Evolutionary conservation across 2,329 filamentous ascomycete genomes (phyloP), one percentile per base, ranked within the genome.

Genomic region (Cryphonectria parasitica): DNA sequence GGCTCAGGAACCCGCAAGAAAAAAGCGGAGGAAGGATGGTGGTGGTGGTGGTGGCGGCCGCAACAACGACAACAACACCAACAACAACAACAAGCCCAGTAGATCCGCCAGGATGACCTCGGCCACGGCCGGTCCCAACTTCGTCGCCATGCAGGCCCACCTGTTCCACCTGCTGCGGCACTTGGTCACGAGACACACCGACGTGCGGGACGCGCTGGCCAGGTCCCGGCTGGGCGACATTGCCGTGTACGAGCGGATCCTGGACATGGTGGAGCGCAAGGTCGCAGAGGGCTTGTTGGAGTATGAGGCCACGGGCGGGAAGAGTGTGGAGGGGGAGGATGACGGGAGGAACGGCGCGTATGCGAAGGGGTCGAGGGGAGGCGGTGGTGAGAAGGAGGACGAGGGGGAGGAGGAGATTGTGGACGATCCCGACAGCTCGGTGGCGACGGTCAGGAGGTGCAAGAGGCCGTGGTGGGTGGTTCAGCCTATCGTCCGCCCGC

Each of bases 81-180:
- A 68, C 69, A 73, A 66, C 45, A 75, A 77, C 77, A 49, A 70
- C 73, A 62, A 25, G 28, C 25, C 22, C 25, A 34, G 22, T 19
- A 34, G 22, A 34, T 4, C 7, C 45, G 63, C n/a, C 66, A 72
- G 60, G 69, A 45, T 72, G 56, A 72, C 69, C 54, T 71, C 69
- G 28, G 64, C 65, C 31, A 71, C 66, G 56, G 71, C 71, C n/a
- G 71, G 71, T 77, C 88, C 83, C 3, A 98, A 96, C 79, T 84
- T 97, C 64, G 85, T 88, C 15, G 90, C 90, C 45, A 93, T 98
- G 86, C 95, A 98, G 80, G 90, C 94, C 0, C 96, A 99, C 80
- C 88, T 98, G 60, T 99, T 99, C 84, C 92, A 97, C 79, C 87
- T 99, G 36, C 87, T 98, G 31, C 89, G 95, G 22, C 90, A 95